These are phyloP conservation scores for Thielaviopsis populi DNA, from an alignment of 2,329 filamentous ascomycete species.

Conservation along the genomic window DNA sequence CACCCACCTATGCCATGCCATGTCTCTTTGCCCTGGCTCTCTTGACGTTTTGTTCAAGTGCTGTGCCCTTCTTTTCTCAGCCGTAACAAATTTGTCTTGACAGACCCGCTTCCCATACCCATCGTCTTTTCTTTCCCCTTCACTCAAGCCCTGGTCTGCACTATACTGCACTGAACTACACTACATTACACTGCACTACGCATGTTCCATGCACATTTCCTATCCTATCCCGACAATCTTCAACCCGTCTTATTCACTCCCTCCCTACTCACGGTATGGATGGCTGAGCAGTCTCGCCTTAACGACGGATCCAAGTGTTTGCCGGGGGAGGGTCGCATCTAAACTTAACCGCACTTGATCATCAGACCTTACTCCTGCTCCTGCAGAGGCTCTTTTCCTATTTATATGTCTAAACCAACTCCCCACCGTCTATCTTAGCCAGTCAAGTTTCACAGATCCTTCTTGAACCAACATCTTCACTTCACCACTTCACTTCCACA, in stretches of 20 bases:
- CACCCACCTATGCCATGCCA: background rate
- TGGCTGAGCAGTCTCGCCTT: slow-evolving; percentile 1
- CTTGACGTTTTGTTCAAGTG: background rate
- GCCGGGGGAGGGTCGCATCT: slow-evolving; percentile 4
- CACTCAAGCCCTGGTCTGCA: background rate
- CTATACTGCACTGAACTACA: background rate
- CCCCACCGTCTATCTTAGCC: background rate
- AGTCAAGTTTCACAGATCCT: background rate
- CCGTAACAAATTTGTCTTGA: background rate
- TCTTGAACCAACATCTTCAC: too few species aligned
- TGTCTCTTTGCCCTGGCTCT: background rate
- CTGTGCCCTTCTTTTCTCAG: background rate
- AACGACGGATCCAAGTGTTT: background rate
- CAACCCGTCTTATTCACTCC: background rate
- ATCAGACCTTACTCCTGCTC: background rate
- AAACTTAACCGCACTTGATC: slow-evolving; percentile 2
- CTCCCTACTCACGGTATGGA: background rate
- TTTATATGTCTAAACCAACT: slow-evolving; percentile 7
- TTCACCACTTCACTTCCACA: background rate
- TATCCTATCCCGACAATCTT: background rate
- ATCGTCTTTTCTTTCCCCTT: background rate
- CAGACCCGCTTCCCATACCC: background rate
- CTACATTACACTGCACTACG: background rate
- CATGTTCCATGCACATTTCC: background rate
- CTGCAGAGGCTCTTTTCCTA: slow-evolving; percentile 1